Conservation (phyloP, 306 rosid species). For the Trifolium repens region DNA sequence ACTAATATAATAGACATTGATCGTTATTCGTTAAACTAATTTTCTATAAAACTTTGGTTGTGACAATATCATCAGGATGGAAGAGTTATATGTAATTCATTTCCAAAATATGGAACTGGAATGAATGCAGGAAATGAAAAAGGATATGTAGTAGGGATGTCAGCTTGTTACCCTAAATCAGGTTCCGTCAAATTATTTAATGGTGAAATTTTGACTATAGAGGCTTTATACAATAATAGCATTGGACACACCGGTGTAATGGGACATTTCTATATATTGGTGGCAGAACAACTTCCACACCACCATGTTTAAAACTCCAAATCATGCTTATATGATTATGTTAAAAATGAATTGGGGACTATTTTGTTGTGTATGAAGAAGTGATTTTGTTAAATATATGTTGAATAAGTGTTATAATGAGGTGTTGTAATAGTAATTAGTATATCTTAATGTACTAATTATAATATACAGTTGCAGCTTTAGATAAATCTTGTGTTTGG, state of each 20-base stretch:
- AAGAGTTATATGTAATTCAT: conserved; percentile 65
- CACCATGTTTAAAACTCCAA: conserved; percentile 15
- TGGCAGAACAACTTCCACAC: conserved; percentile 61
- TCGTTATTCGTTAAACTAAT: too few species aligned
- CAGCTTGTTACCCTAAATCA: conserved; percentile 68
- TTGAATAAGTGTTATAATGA: neutral
- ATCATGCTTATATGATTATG: neutral
- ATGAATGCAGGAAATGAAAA: conserved; percentile 71
- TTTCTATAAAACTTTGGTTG: neutral
- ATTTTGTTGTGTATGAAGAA: neutral
- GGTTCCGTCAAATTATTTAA: conserved; percentile 65
- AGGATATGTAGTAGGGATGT: conserved; percentile 82
- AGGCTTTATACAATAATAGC: conserved; percentile 45
- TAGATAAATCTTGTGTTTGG: neutral
- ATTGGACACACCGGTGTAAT: conserved; percentile 66
- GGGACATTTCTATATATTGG: conserved; percentile 74
- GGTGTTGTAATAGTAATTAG: neutral
- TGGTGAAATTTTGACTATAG: conserved; percentile 60
- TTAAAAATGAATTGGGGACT: neutral
- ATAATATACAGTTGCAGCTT: neutral
- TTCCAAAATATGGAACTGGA: conserved; percentile 73
- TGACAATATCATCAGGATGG: conserved; percentile 60
- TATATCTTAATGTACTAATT: neutral
- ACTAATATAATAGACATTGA: too few species aligned
- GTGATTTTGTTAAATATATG: neutral